These are phyloP conservation scores for Ustilago hordei DNA, from an alignment of 1,284 basidiomycete species.

Conservation along the genomic window DNA sequence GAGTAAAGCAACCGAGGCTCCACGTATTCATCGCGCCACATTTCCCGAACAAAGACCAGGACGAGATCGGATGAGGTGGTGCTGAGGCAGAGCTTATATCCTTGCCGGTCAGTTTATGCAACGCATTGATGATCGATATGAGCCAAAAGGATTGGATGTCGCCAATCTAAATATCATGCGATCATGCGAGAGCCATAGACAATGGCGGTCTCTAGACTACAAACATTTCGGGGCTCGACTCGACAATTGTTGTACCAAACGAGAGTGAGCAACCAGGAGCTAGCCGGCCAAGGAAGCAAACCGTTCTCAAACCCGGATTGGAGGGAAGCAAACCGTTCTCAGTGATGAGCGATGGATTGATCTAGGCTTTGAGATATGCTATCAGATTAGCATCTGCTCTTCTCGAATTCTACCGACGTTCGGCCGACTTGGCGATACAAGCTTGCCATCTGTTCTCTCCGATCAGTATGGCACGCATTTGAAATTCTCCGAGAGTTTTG, in stretches of 20 bases:
- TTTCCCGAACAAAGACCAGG: neutral
- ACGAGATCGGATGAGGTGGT: neutral
- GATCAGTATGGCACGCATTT: neutral
- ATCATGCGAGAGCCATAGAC: neutral
- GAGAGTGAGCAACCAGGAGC: neutral
- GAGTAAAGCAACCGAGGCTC: neutral
- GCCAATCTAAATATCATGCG: neutral
- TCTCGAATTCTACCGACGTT: conserved; percentile 14
- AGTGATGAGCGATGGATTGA: too few relatives aligned
- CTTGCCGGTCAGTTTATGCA: neutral
- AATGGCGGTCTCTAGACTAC: neutral
- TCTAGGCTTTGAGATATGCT: neutral
- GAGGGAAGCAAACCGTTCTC: too few relatives aligned
- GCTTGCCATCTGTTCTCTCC: neutral
- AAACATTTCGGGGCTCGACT: neutral
- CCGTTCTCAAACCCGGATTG: too few relatives aligned
- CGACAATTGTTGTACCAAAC: neutral
- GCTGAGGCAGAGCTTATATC: too few relatives aligned
- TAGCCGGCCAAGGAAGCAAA: too few relatives aligned
- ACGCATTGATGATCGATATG: neutral
- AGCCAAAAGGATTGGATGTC: neutral
- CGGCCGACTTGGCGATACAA: conserved; percentile 9
- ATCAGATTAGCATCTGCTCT: neutral
- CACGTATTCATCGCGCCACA: conserved; percentile 4
- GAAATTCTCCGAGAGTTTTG: neutral